A percentile compares a stretch with the other conserved stretches of the same genome.
Conservation (phyloP, 345 rosid genomes). For the Melaleuca alternifolia region DNA sequence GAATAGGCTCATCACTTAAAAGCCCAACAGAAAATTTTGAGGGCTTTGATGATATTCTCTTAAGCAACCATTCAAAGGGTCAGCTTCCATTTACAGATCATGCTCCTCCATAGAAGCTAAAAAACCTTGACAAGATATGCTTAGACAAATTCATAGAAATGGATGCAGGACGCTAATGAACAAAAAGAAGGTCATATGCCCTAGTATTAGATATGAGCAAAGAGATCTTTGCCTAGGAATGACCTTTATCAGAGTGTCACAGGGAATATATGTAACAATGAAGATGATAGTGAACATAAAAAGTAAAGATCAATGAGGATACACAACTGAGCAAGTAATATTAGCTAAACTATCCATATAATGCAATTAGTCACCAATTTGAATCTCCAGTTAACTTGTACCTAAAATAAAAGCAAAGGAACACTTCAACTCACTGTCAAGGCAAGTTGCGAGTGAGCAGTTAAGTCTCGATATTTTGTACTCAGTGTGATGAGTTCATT, state of each 20-base stretch:
- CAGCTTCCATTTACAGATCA: not conserved
- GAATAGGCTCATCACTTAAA: not conserved
- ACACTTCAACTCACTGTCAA: constrained; percentile 46
- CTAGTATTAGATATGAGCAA: not conserved
- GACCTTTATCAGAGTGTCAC: not conserved
- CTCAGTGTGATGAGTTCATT: constrained; percentile 77
- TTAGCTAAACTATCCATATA: not conserved
- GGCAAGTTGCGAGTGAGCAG: constrained; percentile 81
- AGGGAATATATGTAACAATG: not conserved
- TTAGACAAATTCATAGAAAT: not conserved
- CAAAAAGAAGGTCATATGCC: not conserved
- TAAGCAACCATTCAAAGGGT: not conserved
- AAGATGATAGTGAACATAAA: not conserved
- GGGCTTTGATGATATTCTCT: not conserved
- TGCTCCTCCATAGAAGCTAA: not conserved
- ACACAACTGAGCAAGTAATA: not conserved
- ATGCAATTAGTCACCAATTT: not conserved
- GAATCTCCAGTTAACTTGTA: not conserved
- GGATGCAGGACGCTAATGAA: not conserved
- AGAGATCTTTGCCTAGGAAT: not conserved
- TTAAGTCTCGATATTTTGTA: constrained; percentile 85
- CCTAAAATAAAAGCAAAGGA: not conserved
- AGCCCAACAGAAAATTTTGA: not conserved
- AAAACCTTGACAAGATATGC: not conserved
- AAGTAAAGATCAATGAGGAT: not conserved